Percentiles rank a stretch among this genome's conserved stretches.
phyloP scores from a whole-genome alignment of 179 eudicot species.

The Dionaea muscipula region DNA sequence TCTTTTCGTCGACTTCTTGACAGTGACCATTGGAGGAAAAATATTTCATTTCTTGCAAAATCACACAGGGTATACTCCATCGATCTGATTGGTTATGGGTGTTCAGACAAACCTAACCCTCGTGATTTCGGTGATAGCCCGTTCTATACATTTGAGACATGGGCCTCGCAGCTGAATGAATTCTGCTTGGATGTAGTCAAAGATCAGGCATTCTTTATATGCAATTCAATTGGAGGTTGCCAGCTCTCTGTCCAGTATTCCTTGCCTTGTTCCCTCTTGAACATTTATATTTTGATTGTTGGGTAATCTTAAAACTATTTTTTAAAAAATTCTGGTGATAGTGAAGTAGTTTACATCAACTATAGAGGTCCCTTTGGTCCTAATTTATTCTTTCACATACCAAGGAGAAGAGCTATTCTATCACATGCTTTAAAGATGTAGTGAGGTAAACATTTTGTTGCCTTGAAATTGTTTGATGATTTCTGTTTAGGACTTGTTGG shows the following conservation, averaged over 20 bases:
- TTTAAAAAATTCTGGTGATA: too few relatives aligned
- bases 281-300: too few relatives aligned
- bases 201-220: conserved; percentile 75
- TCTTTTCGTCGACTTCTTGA: not conserved
- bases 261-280: too few relatives aligned
- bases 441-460: not conserved
- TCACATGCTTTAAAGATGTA: not conserved
- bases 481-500: conserved; percentile 67
- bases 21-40: conserved; percentile 99
- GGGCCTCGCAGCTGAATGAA: conserved; percentile 86
- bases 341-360: too few relatives aligned
- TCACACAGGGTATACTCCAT: conserved; percentile 76
- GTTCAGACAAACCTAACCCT: conserved; percentile 95
- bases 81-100: conserved; percentile 95
- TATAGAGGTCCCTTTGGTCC: too few relatives aligned
- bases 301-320: too few relatives aligned
- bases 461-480: conserved; percentile 3
- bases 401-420: too few relatives aligned
- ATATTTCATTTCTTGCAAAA: conserved; percentile 59
- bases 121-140: conserved; percentile 39
- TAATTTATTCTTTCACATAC: too few relatives aligned
- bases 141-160: conserved; percentile 85
- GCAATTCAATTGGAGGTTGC: conserved; percentile 97
- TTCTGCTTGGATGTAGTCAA: conserved; percentile 64
- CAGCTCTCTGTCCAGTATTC: too few relatives aligned